Conservation (phyloP, 495 filamentous ascomycete species). For the Aspergillus panamensis region DNA sequence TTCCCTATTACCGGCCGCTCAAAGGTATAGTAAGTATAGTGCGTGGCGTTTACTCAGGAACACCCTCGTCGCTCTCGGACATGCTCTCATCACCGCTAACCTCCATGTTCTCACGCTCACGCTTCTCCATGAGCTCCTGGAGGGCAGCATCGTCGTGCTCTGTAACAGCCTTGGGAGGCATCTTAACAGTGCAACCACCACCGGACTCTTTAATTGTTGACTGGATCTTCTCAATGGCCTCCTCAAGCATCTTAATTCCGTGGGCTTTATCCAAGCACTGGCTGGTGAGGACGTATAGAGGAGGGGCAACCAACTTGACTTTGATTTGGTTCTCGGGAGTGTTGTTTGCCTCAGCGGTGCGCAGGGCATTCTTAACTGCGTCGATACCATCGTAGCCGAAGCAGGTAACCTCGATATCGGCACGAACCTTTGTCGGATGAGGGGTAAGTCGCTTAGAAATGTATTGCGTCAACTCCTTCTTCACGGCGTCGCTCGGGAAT, state of each 20-base stretch:
- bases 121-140: conserved; percentile 98
- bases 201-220: conserved; percentile 68
- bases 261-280: conserved; percentile 89
- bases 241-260: conserved; percentile 79
- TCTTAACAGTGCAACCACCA: conserved; percentile 81
- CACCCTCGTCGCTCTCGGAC: conserved; percentile 84
- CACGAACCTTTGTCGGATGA: conserved; percentile 95
- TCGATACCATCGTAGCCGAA: conserved; percentile 99
- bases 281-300: conserved; percentile 88
- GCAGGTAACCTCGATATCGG: conserved; percentile 97
- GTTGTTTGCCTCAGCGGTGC: conserved; percentile 83
- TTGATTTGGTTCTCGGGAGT: conserved; percentile 89
- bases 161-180: conserved; percentile 98
- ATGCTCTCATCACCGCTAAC: conserved; percentile 94
- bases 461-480: conserved; percentile 83
- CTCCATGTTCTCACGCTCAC: conserved; percentile 94
- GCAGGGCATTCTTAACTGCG: conserved; percentile 86
- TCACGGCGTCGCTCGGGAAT: conserved; percentile 83
- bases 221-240: conserved; percentile 80
- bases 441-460: conserved; percentile 95
- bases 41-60: conserved; percentile 40
- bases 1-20: neutral
- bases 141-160: conserved; percentile 97
- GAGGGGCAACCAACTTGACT: conserved; percentile 92
- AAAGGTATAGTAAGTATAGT: conserved; percentile 17